Evolutionary conservation across 176 grass and related monocot species (phyloP).

Genomic region (Phyllostachys edulis): DNA sequence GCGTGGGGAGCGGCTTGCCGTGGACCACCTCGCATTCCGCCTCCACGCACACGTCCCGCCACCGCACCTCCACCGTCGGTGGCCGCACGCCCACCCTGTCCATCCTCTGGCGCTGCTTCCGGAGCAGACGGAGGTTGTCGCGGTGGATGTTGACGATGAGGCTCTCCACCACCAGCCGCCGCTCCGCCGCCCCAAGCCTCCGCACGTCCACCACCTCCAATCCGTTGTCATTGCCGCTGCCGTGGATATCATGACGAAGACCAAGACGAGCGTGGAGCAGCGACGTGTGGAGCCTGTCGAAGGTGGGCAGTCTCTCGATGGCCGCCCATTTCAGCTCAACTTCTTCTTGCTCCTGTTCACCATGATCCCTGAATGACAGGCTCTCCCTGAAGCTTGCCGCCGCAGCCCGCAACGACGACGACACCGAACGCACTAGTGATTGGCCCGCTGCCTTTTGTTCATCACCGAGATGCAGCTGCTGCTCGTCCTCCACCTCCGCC

Average conservation of each 20-base stretch:
- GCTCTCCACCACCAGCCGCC: constrained; percentile 47
- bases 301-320: constrained; percentile 60
- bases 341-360: constrained; percentile 36
- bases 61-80: constrained; percentile 64
- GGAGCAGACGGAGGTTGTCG: constrained; percentile 65
- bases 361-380: not conserved
- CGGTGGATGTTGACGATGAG: constrained; percentile 56
- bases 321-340: constrained; percentile 61
- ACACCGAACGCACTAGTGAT: not conserved
- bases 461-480: no score
- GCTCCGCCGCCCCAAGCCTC: constrained; percentile 41
- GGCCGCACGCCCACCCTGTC: constrained; percentile 57
- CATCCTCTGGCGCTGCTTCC: constrained; percentile 68
- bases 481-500: no score
- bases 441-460: no score
- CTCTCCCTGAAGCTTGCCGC: constrained; percentile 39
- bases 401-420: constrained; percentile 35
- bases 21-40: constrained; percentile 55
- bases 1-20: constrained; percentile 56
- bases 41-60: constrained; percentile 43
- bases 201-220: constrained; percentile 48
- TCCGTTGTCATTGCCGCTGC: not conserved
- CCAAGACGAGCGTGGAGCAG: not conserved
- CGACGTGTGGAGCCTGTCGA: constrained; percentile 47
- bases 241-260: not conserved